Percentiles rank a stretch among this genome's conserved stretches.
phyloP scores from a whole-genome alignment of 1,284 basidiomycete species.

The Apiotrichum siamense region DNA sequence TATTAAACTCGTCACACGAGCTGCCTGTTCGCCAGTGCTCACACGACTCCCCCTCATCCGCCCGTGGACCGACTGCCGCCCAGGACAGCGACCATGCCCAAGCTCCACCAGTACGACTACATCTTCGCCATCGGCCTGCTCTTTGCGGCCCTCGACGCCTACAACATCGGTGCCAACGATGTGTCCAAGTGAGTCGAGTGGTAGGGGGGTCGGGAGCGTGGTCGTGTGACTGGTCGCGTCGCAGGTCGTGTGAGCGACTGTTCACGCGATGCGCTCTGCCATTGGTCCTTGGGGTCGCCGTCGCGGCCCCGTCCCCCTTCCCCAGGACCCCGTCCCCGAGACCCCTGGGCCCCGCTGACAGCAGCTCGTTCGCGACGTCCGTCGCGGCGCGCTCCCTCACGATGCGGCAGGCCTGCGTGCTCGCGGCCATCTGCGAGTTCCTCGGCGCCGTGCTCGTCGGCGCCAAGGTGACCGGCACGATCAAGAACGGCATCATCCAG shows the following conservation, averaged over 20 bases:
- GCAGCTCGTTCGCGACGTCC: conserved; percentile 48
- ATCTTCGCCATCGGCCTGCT: conserved; percentile 48
- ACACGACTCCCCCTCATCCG: too few species aligned
- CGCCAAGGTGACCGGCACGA: conserved; percentile 47
- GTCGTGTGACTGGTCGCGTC: neutral
- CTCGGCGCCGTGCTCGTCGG: conserved; percentile 48
- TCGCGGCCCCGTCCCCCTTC: neutral
- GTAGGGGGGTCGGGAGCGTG: neutral
- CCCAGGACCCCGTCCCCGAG: neutral
- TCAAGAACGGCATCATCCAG: conserved; percentile 49
- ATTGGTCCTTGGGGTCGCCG: too few species aligned
- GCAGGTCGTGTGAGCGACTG: neutral
- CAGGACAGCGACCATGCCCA: too few species aligned
- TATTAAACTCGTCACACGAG: too few species aligned
- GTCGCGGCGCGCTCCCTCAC: conserved; percentile 50
- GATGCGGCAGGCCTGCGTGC: conserved; percentile 47
- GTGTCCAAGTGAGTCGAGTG: conserved; percentile 23
- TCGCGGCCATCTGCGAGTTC: conserved; percentile 50
- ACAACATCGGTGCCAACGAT: conserved; percentile 50
- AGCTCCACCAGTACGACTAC: conserved; percentile 47
- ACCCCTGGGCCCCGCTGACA: neutral
- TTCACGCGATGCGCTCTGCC: neutral
- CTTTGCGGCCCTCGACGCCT: conserved; percentile 50
- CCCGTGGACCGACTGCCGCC: too few species aligned
- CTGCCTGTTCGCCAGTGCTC: too few species aligned